Base-by-base conservation (phyloP, 345 rosid species). In the Arabis alpina region DNA sequence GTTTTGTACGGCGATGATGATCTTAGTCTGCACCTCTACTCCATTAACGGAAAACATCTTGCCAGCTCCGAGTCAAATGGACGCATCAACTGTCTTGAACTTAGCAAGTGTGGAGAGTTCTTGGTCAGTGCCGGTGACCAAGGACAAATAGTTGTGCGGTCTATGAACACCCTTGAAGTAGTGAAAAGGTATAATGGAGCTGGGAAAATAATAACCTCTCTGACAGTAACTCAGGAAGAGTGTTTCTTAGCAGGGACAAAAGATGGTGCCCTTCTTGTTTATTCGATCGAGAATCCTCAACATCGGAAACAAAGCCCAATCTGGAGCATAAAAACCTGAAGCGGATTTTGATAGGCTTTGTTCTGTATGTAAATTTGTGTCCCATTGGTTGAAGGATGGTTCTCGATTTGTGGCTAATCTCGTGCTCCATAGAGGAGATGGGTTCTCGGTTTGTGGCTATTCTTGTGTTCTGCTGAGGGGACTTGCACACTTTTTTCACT, bases 91-190 rank as follows among this genome's bases (percentile, higher is more conserved):
- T 88, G 96, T 80, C 81, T 88, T 66, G 96, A 88, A 78, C 92
- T 93, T 71, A 88, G 96, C 61, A 76, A 64, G 8, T 93, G 98
- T 28, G 98, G 96, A 49, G 91, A 88, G 76, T 91, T 88, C 77
- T 83, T 93, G 82, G 94, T 88, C 63, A 91, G 91, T 68, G 96
- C 92, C 0, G 96, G 97, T 62, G 98, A 93, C 88, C 98, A 93
- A 78, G 96, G 98, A 66, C 97, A 87, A 72, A 79, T 93, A 66
- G 84, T 85, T 75, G 91, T 93, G 25, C 86, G 94, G 74, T 93
- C 97, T 58, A 91, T 93, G 96, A 87, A 84, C 87, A 77, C 93
- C 14, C 92, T 93, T 30, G 97, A 86, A 74, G 82, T 88, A 74
- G 90, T 91, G 68, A 82, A 77, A 55, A 83, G 84, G 80, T 93